These are phyloP conservation scores for Dioscorea cayenensis DNA, from an alignment of 116 monocot species.

Conservation along the genomic window DNA sequence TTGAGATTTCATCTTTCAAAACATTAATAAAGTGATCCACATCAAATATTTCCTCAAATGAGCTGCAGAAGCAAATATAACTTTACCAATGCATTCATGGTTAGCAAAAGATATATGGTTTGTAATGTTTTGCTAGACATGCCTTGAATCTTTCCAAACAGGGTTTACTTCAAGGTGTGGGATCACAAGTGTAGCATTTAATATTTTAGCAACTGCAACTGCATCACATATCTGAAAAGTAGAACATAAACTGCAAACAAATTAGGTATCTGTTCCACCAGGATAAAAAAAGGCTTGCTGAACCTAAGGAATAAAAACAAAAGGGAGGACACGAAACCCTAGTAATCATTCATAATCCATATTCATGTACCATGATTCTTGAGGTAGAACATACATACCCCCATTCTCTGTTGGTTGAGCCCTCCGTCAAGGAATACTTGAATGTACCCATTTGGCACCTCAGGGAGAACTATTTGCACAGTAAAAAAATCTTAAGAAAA, in stretches of 20 bases:
- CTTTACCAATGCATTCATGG: background rate
- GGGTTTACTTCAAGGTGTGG: conserved; percentile 86
- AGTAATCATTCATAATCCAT: background rate
- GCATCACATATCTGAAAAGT: conserved; percentile 81
- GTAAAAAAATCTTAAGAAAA: background rate
- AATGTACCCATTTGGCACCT: conserved; percentile 55
- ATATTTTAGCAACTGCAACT: conserved; percentile 86
- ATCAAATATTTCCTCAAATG: conserved; percentile 86
- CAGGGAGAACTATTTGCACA: conserved; percentile 28
- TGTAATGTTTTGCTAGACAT: background rate
- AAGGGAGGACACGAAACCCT: too few relatives aligned
- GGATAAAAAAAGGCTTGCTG: background rate
- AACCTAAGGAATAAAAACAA: too few relatives aligned
- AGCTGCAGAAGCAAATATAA: conserved; percentile 36
- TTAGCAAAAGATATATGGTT: too few relatives aligned
- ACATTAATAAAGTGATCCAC: conserved; percentile 78
- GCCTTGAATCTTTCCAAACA: conserved; percentile 95
- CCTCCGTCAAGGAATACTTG: conserved; percentile 99
- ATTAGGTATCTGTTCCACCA: background rate
- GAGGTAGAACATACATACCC: conserved; percentile 31
- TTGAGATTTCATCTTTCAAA: conserved; percentile 69
- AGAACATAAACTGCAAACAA: background rate
- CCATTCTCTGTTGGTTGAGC: conserved; percentile 96
- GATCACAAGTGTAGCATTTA: conserved; percentile 88
- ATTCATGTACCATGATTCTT: conserved; percentile 68